Conservation (phyloP, 2,329 filamentous ascomycete species). For the Ascochyta pisi region DNA sequence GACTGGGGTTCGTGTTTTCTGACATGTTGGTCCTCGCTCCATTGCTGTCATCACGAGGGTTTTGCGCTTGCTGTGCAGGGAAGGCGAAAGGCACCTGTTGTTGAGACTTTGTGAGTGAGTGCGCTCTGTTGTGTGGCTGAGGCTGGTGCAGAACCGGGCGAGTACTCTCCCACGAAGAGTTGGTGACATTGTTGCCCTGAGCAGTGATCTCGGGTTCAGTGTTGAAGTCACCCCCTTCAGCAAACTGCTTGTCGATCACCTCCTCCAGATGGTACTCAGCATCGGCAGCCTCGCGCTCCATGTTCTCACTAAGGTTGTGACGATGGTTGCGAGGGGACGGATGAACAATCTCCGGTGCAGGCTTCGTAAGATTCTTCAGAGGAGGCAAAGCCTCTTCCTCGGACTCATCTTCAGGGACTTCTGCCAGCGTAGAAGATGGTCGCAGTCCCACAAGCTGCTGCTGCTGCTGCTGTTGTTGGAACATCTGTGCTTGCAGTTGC, state of each 20-base stretch:
- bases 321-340: slow-evolving; percentile 67
- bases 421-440: slow-evolving; percentile 63
- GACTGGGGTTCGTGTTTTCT: slow-evolving; percentile 48
- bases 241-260: slow-evolving; percentile 77
- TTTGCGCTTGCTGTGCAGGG: slow-evolving; percentile 33
- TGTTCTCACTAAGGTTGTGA: slow-evolving; percentile 76
- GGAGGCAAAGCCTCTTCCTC: slow-evolving; percentile 56
- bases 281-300: slow-evolving; percentile 85
- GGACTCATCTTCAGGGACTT: slow-evolving; percentile 77
- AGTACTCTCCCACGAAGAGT: slow-evolving; percentile 44
- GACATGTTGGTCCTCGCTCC: slow-evolving; percentile 50
- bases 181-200: slow-evolving; percentile 36
- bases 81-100: slow-evolving; percentile 43
- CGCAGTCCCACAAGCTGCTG: slow-evolving; percentile 56
- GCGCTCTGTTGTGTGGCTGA: slow-evolving; percentile 74
- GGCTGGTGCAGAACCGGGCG: slow-evolving; percentile 69
- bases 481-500: slow-evolving; percentile 61
- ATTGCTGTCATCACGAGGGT: slow-evolving; percentile 48
- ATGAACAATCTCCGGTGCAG: slow-evolving; percentile 62
- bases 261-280: slow-evolving; percentile 86
- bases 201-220: slow-evolving; percentile 55
- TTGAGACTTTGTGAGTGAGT: slow-evolving; percentile 73
- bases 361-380: slow-evolving; percentile 48
- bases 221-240: slow-evolving; percentile 74
- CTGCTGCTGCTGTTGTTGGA: slow-evolving; percentile 55